Evolutionary conservation across 371 early-diverging fungal species (phyloP), one percentile per base, ranked within the genome.

Genomic region (Rhizomucor miehei): DNA sequence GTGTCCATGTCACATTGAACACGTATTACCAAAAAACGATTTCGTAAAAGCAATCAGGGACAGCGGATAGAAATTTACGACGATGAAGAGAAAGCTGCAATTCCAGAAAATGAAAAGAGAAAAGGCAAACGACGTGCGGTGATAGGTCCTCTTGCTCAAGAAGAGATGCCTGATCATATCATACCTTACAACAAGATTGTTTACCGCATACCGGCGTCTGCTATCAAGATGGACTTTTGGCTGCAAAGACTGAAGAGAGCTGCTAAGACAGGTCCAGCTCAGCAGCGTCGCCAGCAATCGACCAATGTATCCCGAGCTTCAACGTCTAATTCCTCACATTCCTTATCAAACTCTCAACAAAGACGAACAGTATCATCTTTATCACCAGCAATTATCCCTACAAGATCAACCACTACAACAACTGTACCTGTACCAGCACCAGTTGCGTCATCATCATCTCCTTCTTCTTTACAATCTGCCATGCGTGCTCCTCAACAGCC

Each of bases 1-100:
- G 85, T 94, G 95, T 63, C 95, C 95, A 4, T 85, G 81, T 52
- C 95, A 94, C 65, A 85, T 73, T n/a, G 92, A 93, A 44, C 81
- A 86, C 44, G 67, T 71, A 3, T 58, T 82, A 65, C 71, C 69
- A 68, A 44, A 55, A 41, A 34, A 14, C 24, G 16, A 29, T 48
- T 8, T 37, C 23, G 29, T 17, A 46, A 19, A 38, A 38, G 8
- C 16, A 24, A 19, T 46, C 20, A 16, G 2, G 24, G 17, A 8
- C 24, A 3, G 29, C 29, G 29, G 29, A 29, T 29, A 29, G 29
- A 29, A 29, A 29, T 29, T 8, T 29, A 29, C 8, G 29, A 29
- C 29, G 29, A 29, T 8, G 8, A 29, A 8, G 5, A 21, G 5
- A 46, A n/a, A 49, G 35, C 12, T 8, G 29, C 24, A 6, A 34